Conservation (phyloP, 805 yeast species). For the Candida quercuum region DNA sequence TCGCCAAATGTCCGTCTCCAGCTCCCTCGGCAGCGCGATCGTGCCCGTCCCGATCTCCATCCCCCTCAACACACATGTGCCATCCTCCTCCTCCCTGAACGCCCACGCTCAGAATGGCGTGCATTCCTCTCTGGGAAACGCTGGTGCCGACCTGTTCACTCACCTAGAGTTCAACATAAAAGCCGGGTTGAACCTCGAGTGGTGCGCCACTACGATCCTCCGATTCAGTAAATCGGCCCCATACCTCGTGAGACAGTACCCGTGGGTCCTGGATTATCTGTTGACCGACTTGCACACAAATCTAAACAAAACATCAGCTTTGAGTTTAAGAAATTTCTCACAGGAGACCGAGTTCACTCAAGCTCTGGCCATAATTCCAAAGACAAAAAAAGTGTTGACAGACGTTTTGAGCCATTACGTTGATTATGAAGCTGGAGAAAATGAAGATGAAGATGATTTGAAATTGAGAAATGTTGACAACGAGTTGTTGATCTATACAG, state of each 20-base stretch:
- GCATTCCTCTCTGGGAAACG: too few species aligned
- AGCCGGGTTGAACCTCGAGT: conserved; percentile 20
- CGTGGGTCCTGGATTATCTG: conserved; percentile 22
- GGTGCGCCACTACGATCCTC: conserved; percentile 21
- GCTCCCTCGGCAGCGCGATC: too few species aligned
- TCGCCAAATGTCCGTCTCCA: too few species aligned
- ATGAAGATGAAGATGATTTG: conserved; percentile 19
- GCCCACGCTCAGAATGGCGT: neutral
- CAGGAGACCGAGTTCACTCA: conserved; percentile 84
- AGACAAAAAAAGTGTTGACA: conserved; percentile 41
- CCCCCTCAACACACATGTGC: neutral
- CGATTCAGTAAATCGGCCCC: conserved; percentile 19
- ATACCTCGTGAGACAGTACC: conserved; percentile 11
- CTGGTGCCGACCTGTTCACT: conserved; percentile 18
- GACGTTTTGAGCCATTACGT: conserved; percentile 31
- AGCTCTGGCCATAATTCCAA: conserved; percentile 51
- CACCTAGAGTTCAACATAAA: conserved; percentile 19
- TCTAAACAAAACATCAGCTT: conserved; percentile 19
- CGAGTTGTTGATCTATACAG: conserved; percentile 60
- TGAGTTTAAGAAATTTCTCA: conserved; percentile 73
- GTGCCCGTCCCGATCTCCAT: too few species aligned
- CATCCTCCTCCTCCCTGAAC: neutral
- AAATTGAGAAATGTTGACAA: conserved; percentile 26
- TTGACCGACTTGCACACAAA: conserved; percentile 12
- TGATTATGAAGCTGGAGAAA: conserved; percentile 17